These are phyloP conservation scores for Aristolochia contorta DNA, from an alignment of 164 flowering plant genomes.

Conservation along the genomic window DNA sequence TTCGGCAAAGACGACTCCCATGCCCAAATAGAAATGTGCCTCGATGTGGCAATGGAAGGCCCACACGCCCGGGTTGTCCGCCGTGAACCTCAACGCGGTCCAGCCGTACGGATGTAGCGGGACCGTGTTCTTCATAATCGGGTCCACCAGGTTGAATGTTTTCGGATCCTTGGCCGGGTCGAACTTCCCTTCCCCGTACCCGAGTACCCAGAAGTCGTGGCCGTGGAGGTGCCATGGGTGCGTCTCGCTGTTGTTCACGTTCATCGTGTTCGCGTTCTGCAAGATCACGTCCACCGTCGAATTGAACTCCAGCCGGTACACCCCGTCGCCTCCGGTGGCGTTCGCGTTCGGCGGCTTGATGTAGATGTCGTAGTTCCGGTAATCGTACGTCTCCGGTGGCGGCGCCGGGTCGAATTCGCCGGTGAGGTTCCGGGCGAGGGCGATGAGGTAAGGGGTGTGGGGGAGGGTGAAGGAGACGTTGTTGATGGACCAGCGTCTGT, in stretches of 20 bases:
- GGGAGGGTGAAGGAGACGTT: constrained; percentile 66
- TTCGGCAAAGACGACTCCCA: constrained; percentile 75
- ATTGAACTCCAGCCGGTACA: constrained; percentile 47
- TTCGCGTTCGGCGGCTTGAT: constrained; percentile 22
- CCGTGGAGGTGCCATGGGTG: constrained; percentile 95
- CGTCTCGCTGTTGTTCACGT: constrained; percentile 42
- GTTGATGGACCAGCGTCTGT: constrained; percentile 50
- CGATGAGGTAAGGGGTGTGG: constrained; percentile 62
- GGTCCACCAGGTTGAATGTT: constrained; percentile 48
- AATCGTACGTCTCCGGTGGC: constrained; percentile 47
- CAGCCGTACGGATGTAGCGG: constrained; percentile 59
- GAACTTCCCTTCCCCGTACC: constrained; percentile 63
- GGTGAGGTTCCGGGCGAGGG: constrained; percentile 33
- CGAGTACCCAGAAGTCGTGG: constrained; percentile 90
- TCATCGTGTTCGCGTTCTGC: constrained; percentile 59
- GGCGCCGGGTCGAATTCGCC: constrained; percentile 33
- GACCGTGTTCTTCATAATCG: constrained; percentile 77
- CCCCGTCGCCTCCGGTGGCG: constrained; percentile 30
- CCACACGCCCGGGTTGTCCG: constrained; percentile 80
- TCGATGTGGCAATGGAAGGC: constrained; percentile 83
- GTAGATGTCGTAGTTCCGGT: constrained; percentile 38
- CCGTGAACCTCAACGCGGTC: constrained; percentile 63
- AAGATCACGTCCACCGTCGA: constrained; percentile 53
- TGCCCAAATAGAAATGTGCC: constrained; percentile 72
- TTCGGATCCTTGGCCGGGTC: constrained; percentile 26